phyloP scores from a whole-genome alignment of 106 monocot species.

The Platanthera zijinensis region DNA sequence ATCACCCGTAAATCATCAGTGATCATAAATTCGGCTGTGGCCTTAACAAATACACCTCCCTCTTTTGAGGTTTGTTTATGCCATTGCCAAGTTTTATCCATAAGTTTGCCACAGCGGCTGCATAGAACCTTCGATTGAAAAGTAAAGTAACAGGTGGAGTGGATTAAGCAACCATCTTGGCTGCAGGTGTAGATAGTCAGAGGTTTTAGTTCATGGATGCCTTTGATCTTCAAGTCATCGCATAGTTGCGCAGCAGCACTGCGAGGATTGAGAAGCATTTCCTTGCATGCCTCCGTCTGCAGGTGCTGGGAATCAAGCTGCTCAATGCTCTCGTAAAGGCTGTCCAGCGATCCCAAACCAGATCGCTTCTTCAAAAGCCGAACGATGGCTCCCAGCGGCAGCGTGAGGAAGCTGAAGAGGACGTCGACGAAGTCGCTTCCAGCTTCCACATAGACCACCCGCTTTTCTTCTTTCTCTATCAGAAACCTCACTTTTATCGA shows the following conservation, averaged over 20 bases:
- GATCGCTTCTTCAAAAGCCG: constrained; percentile 17
- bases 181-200: constrained; percentile 8
- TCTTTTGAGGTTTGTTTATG: not conserved
- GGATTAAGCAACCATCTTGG: not conserved
- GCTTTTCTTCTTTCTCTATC: constrained; percentile 22
- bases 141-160: not conserved
- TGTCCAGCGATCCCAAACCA: constrained; percentile 18
- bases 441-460: constrained; percentile 37
- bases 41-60: constrained; percentile 26
- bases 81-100: not conserved
- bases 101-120: not conserved
- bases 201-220: not conserved
- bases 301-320: constrained; percentile 18
- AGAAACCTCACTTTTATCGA: not conserved
- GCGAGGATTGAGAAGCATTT: constrained; percentile 30
- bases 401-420: constrained; percentile 47
- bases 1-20: constrained; percentile 23
- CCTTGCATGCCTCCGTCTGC: constrained; percentile 16
- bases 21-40: not conserved
- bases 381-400: constrained; percentile 34
- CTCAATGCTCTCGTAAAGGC: constrained; percentile 35
- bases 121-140: not conserved
- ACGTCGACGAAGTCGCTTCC: constrained; percentile 34
- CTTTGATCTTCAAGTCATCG: constrained; percentile 6
- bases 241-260: constrained; percentile 7